These are phyloP conservation scores for Penicillium sp. DNA, from an alignment of 2,329 filamentous ascomycete species.

Conservation along the genomic window DNA sequence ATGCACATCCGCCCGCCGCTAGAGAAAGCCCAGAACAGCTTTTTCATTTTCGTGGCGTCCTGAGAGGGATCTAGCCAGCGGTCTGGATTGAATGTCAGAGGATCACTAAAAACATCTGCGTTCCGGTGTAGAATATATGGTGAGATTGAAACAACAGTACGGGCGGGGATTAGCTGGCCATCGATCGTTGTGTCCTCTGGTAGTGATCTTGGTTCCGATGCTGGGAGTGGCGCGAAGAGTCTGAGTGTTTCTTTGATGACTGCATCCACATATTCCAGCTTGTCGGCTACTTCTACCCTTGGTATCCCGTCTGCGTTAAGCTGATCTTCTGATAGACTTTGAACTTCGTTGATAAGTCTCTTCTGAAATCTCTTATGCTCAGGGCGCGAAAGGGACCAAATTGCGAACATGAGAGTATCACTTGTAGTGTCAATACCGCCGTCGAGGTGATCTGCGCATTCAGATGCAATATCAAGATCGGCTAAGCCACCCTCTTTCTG, in stretches of 20 bases:
- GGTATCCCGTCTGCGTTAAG: conserved; percentile 38
- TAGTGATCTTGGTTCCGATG: conserved; percentile 51
- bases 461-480: conserved; percentile 56
- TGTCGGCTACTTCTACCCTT: conserved; percentile 41
- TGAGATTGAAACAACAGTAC: conserved; percentile 38
- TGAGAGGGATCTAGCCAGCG: conserved; percentile 31
- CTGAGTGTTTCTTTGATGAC: conserved; percentile 57
- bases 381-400: conserved; percentile 55
- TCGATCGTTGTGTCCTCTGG: conserved; percentile 37
- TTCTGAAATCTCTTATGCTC: conserved; percentile 50
- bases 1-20: conserved; percentile 49
- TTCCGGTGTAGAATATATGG: conserved; percentile 42
- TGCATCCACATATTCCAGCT: conserved; percentile 52
- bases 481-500: conserved; percentile 35
- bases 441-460: conserved; percentile 58
- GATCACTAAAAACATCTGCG: conserved; percentile 32
- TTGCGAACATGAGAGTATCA: conserved; percentile 56
- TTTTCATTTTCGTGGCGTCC: conserved; percentile 35
- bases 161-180: conserved; percentile 36
- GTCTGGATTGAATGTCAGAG: conserved; percentile 35
- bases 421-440: conserved; percentile 60
- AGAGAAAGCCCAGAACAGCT: conserved; percentile 46
- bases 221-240: conserved; percentile 56
- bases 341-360: conserved; percentile 50
- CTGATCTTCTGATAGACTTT: conserved; percentile 24